Conservation (phyloP, 352 stramenopile genomes). For the Aphanomyces astaci region DNA sequence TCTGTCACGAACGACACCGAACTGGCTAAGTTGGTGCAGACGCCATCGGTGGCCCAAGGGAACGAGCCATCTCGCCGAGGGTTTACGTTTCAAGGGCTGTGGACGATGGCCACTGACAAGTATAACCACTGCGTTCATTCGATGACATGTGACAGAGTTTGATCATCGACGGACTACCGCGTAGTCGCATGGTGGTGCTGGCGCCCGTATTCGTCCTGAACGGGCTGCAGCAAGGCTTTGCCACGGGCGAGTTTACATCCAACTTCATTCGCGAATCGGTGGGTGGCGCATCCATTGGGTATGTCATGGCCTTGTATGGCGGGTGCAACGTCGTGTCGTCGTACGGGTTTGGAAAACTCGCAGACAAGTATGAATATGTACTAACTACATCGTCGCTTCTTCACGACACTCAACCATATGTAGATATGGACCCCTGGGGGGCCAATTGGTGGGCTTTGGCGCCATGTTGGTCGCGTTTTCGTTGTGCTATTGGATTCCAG, state of each 20-base stretch:
- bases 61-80: background rate
- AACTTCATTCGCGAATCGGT: conserved; percentile 18
- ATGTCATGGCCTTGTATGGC: conserved; percentile 18
- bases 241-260: conserved; percentile 18
- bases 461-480: background rate
- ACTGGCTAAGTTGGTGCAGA: no score
- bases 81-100: background rate
- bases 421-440: conserved; percentile 8
- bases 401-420: no score
- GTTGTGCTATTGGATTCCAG: background rate
- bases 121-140: no score
- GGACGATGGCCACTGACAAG: background rate
- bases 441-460: background rate
- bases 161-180: background rate
- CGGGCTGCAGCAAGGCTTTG: conserved; percentile 20
- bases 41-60: no score
- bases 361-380: conserved; percentile 6
- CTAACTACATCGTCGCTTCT: no score
- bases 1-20: no score
- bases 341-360: conserved; percentile 2
- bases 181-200: conserved; percentile 16
- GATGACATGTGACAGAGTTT: background rate
- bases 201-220: conserved; percentile 8
- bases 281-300: conserved; percentile 13
- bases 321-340: conserved; percentile 2